Conservation (phyloP, 805 yeast species). For the Monosporozyma solicola region DNA sequence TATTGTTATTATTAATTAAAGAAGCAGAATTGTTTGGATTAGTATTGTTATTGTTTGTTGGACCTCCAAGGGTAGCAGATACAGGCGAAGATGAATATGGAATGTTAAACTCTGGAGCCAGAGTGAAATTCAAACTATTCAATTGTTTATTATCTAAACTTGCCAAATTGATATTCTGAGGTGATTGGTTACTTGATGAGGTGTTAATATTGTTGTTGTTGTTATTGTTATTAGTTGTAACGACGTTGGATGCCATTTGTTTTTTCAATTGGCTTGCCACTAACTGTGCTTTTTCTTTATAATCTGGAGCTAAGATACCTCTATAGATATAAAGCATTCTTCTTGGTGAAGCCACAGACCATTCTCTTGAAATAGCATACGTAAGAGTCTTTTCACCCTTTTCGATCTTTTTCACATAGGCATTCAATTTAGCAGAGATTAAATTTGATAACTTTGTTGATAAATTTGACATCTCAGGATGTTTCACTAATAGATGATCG, state of each 20-base stretch:
- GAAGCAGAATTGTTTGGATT: not conserved
- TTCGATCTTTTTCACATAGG: slow-evolving; percentile 77
- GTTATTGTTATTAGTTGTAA: not conserved
- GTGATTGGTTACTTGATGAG: not conserved
- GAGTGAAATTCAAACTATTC: slow-evolving; percentile 15
- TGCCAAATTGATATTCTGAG: not conserved
- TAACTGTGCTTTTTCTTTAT: slow-evolving; percentile 59
- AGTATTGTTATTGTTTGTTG: slow-evolving; percentile 3
- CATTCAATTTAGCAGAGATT: slow-evolving; percentile 75
- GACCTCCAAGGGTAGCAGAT: slow-evolving; percentile 45
- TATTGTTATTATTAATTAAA: not conserved
- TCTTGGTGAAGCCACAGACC: slow-evolving; percentile 87
- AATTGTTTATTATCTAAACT: slow-evolving; percentile 1
- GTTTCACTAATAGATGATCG: slow-evolving; percentile 61
- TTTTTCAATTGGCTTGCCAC: slow-evolving; percentile 30
- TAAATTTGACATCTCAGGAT: slow-evolving; percentile 76
- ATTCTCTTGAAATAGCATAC: slow-evolving; percentile 73
- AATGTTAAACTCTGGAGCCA: slow-evolving; percentile 33
- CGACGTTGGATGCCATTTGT: slow-evolving; percentile 11
- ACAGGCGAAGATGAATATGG: slow-evolving; percentile 75
- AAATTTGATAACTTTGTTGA: slow-evolving; percentile 74
- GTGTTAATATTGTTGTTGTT: not conserved
- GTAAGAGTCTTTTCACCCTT: slow-evolving; percentile 67
- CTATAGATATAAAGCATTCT: slow-evolving; percentile 84
- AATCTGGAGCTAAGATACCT: slow-evolving; percentile 68